Evolutionary conservation across 1,139 yeast species (phyloP), one percentile per base, ranked within the genome.

Genomic region (Suhomyces choctaworum): DNA sequence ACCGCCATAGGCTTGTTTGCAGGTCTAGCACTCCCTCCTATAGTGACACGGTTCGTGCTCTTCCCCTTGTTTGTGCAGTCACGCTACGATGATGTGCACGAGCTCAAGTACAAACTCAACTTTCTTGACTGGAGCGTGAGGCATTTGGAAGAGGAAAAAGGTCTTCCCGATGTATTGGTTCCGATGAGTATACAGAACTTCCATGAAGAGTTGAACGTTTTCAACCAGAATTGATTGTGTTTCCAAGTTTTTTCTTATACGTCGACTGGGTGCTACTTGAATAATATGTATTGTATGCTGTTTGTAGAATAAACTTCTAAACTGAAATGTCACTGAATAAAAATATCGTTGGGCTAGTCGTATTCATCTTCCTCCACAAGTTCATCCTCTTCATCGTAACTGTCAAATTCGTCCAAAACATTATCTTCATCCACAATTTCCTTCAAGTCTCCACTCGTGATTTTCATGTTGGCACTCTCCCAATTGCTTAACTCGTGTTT

Each of bases 71-170:
- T 52, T 28, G 35, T 40, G 39, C 43, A 36, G 24, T 25, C 39
- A 9, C 27, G 32, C 19, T 54, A 49, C 35, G 56, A 60, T 26
- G 71, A 66, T 38, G 57, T 66, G 16, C 63, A 64, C 36, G 46
- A 49, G 17, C 49, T 66, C 25, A 62, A 59, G 37, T 60, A 63
- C 41, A 62, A 59, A 37, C 30, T 66, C 39, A 70, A 66, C 38
- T 52, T 52, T 37, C 53, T 65, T 11, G 71, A 70, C n/a, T 66
- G 71, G 71, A 55, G 62, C 23, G 62, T 66, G 4, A 52, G 70
- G 22, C 52, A 51, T 32, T 39, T 64, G 41, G 65, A 66, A 36
- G 68, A 66, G 42, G 47, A 48, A 4, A 47, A 40, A 27, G 71
- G 71, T 7, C 41, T 50, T 10, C 61, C 59, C 2, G 67, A 64